phyloP scores from a whole-genome alignment of 352 stramenopile species.

The Globisporangium acanthophoron region DNA sequence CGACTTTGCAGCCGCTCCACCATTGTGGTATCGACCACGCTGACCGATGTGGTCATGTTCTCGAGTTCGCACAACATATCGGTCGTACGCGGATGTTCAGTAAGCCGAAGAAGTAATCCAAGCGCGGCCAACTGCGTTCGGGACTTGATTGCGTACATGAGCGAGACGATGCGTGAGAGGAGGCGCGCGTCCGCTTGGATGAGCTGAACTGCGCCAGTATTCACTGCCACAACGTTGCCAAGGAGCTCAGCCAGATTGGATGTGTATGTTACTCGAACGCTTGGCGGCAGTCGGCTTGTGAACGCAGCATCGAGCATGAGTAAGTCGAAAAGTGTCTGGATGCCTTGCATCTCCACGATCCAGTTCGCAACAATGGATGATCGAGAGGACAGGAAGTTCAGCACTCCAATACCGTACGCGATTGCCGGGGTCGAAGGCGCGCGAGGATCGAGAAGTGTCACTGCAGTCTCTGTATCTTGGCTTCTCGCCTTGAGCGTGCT shows the following conservation, averaged over 20 bases:
- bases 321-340: slow-evolving; percentile 8
- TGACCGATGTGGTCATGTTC: neutral
- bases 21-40: neutral
- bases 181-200: slow-evolving; percentile 15
- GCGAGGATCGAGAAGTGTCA: slow-evolving; percentile 12
- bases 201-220: neutral
- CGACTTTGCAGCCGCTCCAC: slow-evolving; percentile 3
- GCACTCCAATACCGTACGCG: slow-evolving; percentile 7
- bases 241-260: slow-evolving; percentile 1
- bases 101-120: slow-evolving; percentile 16
- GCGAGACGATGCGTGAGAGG: slow-evolving; percentile 18
- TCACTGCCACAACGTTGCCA: neutral
- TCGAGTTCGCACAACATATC: slow-evolving; percentile 12
- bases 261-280: neutral
- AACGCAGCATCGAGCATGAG: slow-evolving; percentile 2
- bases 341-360: slow-evolving; percentile 4
- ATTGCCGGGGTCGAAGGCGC: slow-evolving; percentile 6
- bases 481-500: slow-evolving; percentile 4
- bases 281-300: neutral
- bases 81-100: slow-evolving; percentile 1
- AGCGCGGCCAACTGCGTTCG: slow-evolving; percentile 21
- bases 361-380: slow-evolving; percentile 1
- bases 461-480: slow-evolving; percentile 5
- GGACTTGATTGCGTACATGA: slow-evolving; percentile 18
- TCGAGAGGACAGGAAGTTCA: neutral